Base-by-base conservation (phyloP, 352 stramenopile species). In the Globisporangium ultimum region DNA sequence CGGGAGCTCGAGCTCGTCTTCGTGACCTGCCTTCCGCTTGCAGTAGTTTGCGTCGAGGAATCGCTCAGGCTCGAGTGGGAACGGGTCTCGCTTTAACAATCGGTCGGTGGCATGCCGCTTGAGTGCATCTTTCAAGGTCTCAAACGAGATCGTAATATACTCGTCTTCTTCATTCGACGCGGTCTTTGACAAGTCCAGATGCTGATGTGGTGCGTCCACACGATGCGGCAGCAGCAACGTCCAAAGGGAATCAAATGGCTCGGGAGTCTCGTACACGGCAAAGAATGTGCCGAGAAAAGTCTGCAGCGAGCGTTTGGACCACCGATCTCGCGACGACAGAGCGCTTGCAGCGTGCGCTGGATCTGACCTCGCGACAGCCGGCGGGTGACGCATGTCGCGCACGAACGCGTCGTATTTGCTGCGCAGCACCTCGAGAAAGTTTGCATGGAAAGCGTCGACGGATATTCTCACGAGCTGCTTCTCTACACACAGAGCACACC, bases 281-380 rank as follows among this genome's bases (percentile, higher is more conserved):
- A 82, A 80, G 58, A 62, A 77, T 17, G 43, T 9, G 0, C 38
- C 17, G 5, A 85, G 49, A 56, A 83, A 85, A 22, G 48, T 28
- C 38, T 66, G 63, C 36, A 83, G 55, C 3, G 65, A 36, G 28
- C 28, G 28, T 10, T 36, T 36, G 5, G 28, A 36, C 28, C 28
- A 36, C 28, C 28, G 28, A 36, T 36, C 28, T 36, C 28, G 28
- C 28, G 28, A 36, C 8, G 28, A 36, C 28, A 5, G 28, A 36
- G 28, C 28, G 28, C 28, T 36, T 36, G 28, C 28, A 36, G 28
- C 28, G 7, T 6, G 28, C 0, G 28, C 5, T 5, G 28, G 28
- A 5, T 36, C 8, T 5, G 7, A 6, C 5, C 8, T 10, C 28
- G 28, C 28, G 28, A 10, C 28, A 10, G 28, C 28, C 28, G 4